Conservation (phyloP, 2,329 filamentous ascomycete species). For the Scolecobasidium constrictum region DNA sequence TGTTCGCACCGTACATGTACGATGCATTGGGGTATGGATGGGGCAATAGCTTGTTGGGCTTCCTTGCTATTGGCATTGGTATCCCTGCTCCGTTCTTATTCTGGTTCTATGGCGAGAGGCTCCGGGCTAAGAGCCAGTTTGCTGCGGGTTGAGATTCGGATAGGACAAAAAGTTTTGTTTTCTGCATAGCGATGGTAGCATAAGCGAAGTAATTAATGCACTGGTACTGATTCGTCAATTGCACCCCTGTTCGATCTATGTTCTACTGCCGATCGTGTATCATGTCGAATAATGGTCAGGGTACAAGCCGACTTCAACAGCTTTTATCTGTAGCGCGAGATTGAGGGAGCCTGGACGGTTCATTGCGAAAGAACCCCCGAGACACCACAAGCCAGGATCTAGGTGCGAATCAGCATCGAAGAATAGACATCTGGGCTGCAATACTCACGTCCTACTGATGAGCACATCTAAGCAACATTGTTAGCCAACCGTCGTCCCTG, state of each 20-base stretch:
- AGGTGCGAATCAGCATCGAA: background rate
- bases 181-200: too few species aligned
- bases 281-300: background rate
- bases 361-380: constrained; percentile 25
- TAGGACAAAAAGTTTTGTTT: too few species aligned
- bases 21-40: constrained; percentile 29
- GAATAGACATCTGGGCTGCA: too few species aligned
- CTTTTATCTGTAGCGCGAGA: constrained; percentile 31
- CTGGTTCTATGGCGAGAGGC: constrained; percentile 37
- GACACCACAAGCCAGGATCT: constrained; percentile 28
- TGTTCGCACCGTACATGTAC: constrained; percentile 32
- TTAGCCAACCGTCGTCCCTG: too few species aligned
- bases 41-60: constrained; percentile 29
- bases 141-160: constrained; percentile 29
- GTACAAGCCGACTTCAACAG: constrained; percentile 25
- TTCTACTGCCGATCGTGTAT: too few species aligned
- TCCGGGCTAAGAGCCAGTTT: constrained; percentile 38
- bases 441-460: too few species aligned
- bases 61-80: constrained; percentile 24
- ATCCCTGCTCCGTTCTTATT: constrained; percentile 39
- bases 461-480: too few species aligned
- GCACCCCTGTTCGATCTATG: too few species aligned
- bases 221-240: too few species aligned
- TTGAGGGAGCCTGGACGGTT: constrained; percentile 26
- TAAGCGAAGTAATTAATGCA: too few species aligned